phyloP scores from a whole-genome alignment of 768 basidiomycete species.

The Kockovaella imperatae region DNA sequence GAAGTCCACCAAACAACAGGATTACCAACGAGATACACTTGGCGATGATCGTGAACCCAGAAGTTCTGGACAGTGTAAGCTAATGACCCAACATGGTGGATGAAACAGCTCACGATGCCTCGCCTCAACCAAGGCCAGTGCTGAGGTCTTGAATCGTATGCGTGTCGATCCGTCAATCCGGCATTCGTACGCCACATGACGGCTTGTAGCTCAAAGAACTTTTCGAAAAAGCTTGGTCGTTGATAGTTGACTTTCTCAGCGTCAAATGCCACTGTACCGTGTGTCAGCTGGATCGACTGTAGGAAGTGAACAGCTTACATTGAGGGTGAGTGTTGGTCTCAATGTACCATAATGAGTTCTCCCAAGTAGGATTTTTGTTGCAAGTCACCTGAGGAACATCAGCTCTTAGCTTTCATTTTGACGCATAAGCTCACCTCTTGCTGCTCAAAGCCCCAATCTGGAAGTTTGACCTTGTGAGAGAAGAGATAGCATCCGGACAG shows the following conservation, averaged over 20 bases:
- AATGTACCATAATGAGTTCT: conserved; percentile 87
- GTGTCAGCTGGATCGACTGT: neutral
- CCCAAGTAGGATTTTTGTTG: conserved; percentile 87
- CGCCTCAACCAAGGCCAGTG: conserved; percentile 84
- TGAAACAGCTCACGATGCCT: conserved; percentile 63
- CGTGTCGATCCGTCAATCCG: conserved; percentile 87
- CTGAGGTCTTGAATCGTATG: conserved; percentile 86
- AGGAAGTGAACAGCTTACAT: conserved; percentile 48
- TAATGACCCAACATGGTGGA: neutral
- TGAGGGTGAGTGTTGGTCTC: conserved; percentile 74
- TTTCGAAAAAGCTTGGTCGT: conserved; percentile 77
- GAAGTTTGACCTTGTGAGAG: conserved; percentile 94
- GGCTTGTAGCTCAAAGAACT: conserved; percentile 82
- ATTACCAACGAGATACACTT: conserved; percentile 93
- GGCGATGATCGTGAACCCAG: conserved; percentile 94
- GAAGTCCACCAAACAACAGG: conserved; percentile 88
- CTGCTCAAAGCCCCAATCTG: conserved; percentile 96
- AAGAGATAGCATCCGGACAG: conserved; percentile 93
- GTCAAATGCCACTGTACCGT: conserved; percentile 53
- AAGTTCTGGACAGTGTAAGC: conserved; percentile 60
- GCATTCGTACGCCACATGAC: conserved; percentile 98
- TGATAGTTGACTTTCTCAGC: conserved; percentile 83
- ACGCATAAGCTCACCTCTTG: conserved; percentile 58
- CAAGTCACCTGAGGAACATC: conserved; percentile 59
- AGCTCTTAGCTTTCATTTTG: neutral